Evolutionary conservation across 495 filamentous ascomycete genomes (phyloP).

Genomic region (Neurospora tetrasperma): DNA sequence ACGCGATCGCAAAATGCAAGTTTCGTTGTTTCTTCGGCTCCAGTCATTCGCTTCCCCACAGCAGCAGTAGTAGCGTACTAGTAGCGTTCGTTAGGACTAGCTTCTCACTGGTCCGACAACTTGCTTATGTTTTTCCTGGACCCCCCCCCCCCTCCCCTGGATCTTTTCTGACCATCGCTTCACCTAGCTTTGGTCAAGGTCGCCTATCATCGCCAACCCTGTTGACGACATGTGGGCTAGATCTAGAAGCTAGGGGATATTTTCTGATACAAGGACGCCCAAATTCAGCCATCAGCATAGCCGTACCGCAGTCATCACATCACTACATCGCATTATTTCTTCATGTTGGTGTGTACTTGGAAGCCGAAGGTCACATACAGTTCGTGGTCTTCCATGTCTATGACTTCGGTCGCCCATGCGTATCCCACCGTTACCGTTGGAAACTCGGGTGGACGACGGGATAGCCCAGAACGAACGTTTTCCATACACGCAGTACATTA

Average conservation of each 20-base stretch:
- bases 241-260: too few relatives aligned
- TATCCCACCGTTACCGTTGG: neutral
- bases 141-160: too few relatives aligned
- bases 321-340: neutral
- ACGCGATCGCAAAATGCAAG: neutral
- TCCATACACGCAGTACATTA: too few relatives aligned
- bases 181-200: too few relatives aligned
- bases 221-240: too few relatives aligned
- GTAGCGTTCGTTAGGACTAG: neutral
- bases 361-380: too few relatives aligned
- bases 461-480: neutral
- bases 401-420: too few relatives aligned
- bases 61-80: neutral
- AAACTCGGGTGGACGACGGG: neutral
- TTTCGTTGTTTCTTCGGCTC: neutral
- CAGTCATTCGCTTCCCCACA: neutral
- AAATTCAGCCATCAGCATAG: neutral
- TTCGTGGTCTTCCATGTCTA: too few relatives aligned
- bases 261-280: neutral
- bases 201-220: too few relatives aligned
- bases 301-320: neutral
- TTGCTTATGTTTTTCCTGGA: too few relatives aligned
- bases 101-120: neutral
- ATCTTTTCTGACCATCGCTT: too few relatives aligned
- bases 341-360: neutral